Conservation (phyloP, 1,284 basidiomycete genomes). For the Malassezia furfur region DNA sequence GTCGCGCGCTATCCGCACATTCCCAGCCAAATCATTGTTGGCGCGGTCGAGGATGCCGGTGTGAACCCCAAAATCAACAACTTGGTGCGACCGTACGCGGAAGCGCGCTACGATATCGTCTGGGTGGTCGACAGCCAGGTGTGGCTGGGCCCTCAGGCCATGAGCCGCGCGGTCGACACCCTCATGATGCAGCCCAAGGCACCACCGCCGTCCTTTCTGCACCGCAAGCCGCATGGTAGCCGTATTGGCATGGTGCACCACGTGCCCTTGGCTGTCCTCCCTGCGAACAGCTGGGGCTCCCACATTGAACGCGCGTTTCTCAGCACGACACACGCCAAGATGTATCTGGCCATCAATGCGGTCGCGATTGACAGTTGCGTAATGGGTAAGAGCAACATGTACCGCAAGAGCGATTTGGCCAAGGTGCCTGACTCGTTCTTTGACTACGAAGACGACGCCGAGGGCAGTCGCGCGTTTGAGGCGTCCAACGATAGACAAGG, state of each 20-base stretch:
- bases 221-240: conserved; percentile 21
- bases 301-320: conserved; percentile 85
- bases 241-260: conserved; percentile 82
- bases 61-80: conserved; percentile 99
- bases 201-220: conserved; percentile 28
- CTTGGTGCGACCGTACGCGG: conserved; percentile 67
- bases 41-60: conserved; percentile 56
- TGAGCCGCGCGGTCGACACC: conserved; percentile 73
- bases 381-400: conserved; percentile 92
- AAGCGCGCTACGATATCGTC: conserved; percentile 74
- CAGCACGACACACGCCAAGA: conserved; percentile 95
- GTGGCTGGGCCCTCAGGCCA: conserved; percentile 65
- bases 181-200: conserved; percentile 49
- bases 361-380: conserved; percentile 85
- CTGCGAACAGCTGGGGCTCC: conserved; percentile 56
- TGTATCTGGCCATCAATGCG: conserved; percentile 90
- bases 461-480: conserved; percentile 36
- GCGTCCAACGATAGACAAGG: conserved; percentile 19
- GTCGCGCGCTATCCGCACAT: conserved; percentile 31
- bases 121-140: conserved; percentile 97
- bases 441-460: conserved; percentile 26
- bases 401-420: conserved; percentile 76
- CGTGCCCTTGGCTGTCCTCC: conserved; percentile 76
- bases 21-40: conserved; percentile 31
- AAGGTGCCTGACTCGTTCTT: conserved; percentile 47